phyloP scores from a whole-genome alignment of 2,329 filamentous ascomycete genomes.

The Westerdykella sp. region DNA sequence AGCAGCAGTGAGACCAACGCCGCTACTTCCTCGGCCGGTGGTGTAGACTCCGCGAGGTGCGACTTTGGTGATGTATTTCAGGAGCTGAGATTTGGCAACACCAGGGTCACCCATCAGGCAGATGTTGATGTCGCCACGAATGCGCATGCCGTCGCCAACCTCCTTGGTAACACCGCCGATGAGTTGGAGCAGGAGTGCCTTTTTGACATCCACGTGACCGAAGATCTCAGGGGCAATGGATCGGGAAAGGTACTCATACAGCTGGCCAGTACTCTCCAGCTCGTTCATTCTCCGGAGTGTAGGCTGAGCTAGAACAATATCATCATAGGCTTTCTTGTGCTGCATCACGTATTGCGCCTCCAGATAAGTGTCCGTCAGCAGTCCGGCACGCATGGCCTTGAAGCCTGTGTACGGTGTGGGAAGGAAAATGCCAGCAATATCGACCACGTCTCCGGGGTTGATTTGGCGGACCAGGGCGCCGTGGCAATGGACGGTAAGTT shows the following conservation, averaged over 20 bases:
- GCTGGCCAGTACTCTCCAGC: constrained; percentile 76
- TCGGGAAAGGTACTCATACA: constrained; percentile 91
- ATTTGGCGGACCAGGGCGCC: constrained; percentile 79
- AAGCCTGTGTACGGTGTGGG: constrained; percentile 99
- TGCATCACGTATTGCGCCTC: constrained; percentile 91
- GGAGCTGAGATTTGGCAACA: constrained; percentile 96
- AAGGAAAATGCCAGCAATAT: constrained; percentile 90
- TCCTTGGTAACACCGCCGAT: constrained; percentile 95
- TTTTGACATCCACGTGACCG: constrained; percentile 95
- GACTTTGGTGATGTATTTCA: constrained; percentile 98
- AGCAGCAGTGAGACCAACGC: constrained; percentile 74
- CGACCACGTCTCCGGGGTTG: constrained; percentile 89
- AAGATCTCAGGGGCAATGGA: constrained; percentile 98
- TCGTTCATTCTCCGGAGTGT: constrained; percentile 80
- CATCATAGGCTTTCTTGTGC: constrained; percentile 97
- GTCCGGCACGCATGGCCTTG: constrained; percentile 88
- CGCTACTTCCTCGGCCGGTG: constrained; percentile 69
- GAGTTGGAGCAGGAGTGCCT: constrained; percentile 87
- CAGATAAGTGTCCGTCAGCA: constrained; percentile 95
- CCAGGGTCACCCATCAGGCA: constrained; percentile 99
- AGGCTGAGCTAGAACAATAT: constrained; percentile 75
- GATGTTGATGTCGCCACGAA: constrained; percentile 97
- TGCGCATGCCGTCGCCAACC: constrained; percentile 97
- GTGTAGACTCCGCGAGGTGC: constrained; percentile 87
- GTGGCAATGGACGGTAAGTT: constrained; percentile 82